Evolutionary conservation across 331 rosid species (phyloP), one percentile per base, ranked within the genome.

Genomic region (Dryas integrifolia): DNA sequence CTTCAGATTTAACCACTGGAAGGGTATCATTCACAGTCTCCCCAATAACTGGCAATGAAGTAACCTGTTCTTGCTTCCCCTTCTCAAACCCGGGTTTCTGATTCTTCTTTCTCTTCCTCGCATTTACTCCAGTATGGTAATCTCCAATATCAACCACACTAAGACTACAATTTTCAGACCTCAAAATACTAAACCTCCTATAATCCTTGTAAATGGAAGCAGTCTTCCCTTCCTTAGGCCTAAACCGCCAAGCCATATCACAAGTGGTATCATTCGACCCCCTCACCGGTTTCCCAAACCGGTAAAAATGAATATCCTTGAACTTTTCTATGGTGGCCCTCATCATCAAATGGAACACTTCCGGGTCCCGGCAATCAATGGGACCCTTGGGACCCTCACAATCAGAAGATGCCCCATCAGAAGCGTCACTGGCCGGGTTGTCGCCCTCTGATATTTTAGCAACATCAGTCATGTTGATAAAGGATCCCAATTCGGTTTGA

Each of bases 201-300:
- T 89, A 95, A 72, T 95, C 99, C 88, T 95, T 95, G 70, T 95
- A 92, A 79, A 89, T 90, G 0, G 96, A 76, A 47, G 99, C 90
- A 49, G 96, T 83, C 84, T 95, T 92, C 74, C 99, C 99, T 69
- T 95, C 99, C 82, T 92, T 92, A 5, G 99, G 99, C 88, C 97
- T 86, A 75, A 84, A 95, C 69, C 97, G 83, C 99, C 99, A 95
- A 0, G 99, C 99, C 98, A 95, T 95, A 82, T 95, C 99, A 7
- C 99, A 95, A 71, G 79, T 88, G 76, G 80, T 82, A 57, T 80
- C 92, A 76, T 87, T 83, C 0, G 83, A 82, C 8, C 98, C 98
- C 6, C 15, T 70, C 39, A 80, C 90, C 0, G 98, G 86, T 70
- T 95, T 95, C 76, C 99, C 96, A 64, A 95, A 95, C 51, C 87